Evolutionary conservation across 768 basidiomycete species (phyloP), one percentile per base, ranked within the genome.

Genomic region (Phlebiopsis flavidoalba): DNA sequence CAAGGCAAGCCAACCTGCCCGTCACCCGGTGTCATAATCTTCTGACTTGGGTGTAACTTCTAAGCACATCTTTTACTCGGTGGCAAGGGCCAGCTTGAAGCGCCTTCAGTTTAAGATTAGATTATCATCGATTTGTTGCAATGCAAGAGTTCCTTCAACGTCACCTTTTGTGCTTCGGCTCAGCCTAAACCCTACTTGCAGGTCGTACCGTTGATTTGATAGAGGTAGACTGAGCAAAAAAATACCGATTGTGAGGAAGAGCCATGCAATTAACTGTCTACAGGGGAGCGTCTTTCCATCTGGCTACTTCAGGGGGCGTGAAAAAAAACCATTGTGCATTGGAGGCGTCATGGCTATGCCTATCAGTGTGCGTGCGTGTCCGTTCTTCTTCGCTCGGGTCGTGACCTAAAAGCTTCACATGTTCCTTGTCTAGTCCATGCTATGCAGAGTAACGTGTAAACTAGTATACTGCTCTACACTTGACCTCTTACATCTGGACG

Each of bases 71-170:
- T 92, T 93, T 64, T 87, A 86, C 35, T 75, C 83, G 0, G 81
- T 88, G 40, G n/a, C n/a, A n/a, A 84, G 85, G 66, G 73, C 75
- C n/a, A 84, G 84, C 52, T 70, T 92, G 60, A 72, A 87, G 67
- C 79, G 89, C n/a, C 77, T 93, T 1, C 86, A 90, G 51, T 70
- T 89, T 26, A n/a, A n/a, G n/a, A n/a, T n/a, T n/a, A n/a, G 89
- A 92, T 55, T 89, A 91, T n/a, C 64, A 78, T 93, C 66, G 91
- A 92, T 66, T 72, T 91, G 0, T 72, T 91, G 8, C 89, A 91
- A 74, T 88, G 87, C 78, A 65, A 63, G 77, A n/a, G n/a, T n/a
- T n/a, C n/a, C n/a, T n/a, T 22, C 12, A 14, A 14, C 11, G 8
- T 37, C 21, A 14, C n/a, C 21, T 3, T 50, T 66, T 72, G 70